Conservation (phyloP, 768 basidiomycete genomes). For the Inosperma sp. region DNA sequence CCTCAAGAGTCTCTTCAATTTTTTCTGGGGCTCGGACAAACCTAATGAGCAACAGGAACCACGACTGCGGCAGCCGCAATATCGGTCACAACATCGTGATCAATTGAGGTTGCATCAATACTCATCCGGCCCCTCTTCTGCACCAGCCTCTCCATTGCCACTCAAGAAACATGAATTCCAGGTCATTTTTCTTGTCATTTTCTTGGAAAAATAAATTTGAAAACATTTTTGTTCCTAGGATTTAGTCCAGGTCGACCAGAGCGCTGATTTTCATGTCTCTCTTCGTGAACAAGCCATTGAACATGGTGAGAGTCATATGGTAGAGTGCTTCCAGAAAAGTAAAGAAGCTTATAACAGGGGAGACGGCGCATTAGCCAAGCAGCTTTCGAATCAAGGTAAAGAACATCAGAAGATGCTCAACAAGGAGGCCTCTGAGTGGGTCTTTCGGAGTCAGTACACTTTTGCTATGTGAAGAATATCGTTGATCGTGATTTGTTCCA, state of each 20-base stretch:
- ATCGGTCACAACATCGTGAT: constrained; percentile 13
- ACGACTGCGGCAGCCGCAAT: not conserved
- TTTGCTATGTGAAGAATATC: constrained; percentile 17
- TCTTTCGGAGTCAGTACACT: constrained; percentile 60
- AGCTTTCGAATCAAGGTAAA: constrained; percentile 77
- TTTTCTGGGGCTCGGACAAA: constrained; percentile 23
- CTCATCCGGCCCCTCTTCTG: constrained; percentile 3
- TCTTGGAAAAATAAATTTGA: constrained; percentile 3
- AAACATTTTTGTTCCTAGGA: constrained; percentile 31
- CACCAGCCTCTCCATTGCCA: constrained; percentile 10
- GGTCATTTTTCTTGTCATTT: not conserved
- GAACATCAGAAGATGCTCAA: constrained; percentile 69
- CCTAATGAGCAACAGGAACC: constrained; percentile 16
- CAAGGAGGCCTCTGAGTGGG: constrained; percentile 80
- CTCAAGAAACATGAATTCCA: constrained; percentile 16
- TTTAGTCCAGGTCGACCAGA: constrained; percentile 59
- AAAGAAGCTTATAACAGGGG: constrained; percentile 69
- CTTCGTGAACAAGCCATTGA: constrained; percentile 73
- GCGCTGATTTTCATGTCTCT: constrained; percentile 60
- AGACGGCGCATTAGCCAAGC: constrained; percentile 77
- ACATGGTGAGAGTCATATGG: constrained; percentile 82
- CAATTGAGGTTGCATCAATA: too few relatives aligned
- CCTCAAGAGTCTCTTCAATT: constrained; percentile 28
- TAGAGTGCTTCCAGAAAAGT: constrained; percentile 60
- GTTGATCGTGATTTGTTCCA: constrained; percentile 22